Evolutionary conservation across 768 basidiomycete genomes (phyloP).

Genomic region (Vishniacozyma victoriae): DNA sequence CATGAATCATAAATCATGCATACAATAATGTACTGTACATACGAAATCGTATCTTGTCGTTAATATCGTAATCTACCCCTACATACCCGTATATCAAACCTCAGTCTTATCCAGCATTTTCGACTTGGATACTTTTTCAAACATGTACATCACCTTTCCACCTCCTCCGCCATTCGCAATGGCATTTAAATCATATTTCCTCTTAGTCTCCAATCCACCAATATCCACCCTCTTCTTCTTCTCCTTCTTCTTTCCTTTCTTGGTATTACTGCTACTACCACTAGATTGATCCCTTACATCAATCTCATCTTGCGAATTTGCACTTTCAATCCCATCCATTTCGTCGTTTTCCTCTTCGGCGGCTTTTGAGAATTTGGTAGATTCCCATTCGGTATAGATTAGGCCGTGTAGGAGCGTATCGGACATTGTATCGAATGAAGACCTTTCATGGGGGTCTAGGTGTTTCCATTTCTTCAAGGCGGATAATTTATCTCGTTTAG

Average conservation of each 20-base stretch:
- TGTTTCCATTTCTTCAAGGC: slow-evolving; percentile 45
- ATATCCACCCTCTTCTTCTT: slow-evolving; percentile 10
- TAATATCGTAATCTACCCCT: no score
- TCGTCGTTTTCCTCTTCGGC: not conserved
- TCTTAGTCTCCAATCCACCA: slow-evolving; percentile 4
- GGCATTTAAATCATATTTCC: slow-evolving; percentile 29
- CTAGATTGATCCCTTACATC: slow-evolving; percentile 3
- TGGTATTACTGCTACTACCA: not conserved
- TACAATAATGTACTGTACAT: no score
- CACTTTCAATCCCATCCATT: slow-evolving; percentile 1
- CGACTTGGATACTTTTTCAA: slow-evolving; percentile 35
- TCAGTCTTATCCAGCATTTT: not conserved
- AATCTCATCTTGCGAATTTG: not conserved
- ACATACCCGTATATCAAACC: no score
- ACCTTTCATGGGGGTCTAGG: slow-evolving; percentile 28
- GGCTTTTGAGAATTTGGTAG: not conserved
- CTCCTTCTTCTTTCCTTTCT: slow-evolving; percentile 3
- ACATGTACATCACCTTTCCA: slow-evolving; percentile 43
- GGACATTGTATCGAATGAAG: slow-evolving; percentile 16
- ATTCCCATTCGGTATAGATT: no score
- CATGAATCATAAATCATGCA: no score
- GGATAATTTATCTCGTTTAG: slow-evolving; percentile 41
- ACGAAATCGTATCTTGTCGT: no score
- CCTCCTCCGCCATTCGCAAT: slow-evolving; percentile 21
- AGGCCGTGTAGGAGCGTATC: slow-evolving; percentile 36